Base-by-base conservation (phyloP, 1,139 yeast species). In the Candida tropicalis region DNA sequence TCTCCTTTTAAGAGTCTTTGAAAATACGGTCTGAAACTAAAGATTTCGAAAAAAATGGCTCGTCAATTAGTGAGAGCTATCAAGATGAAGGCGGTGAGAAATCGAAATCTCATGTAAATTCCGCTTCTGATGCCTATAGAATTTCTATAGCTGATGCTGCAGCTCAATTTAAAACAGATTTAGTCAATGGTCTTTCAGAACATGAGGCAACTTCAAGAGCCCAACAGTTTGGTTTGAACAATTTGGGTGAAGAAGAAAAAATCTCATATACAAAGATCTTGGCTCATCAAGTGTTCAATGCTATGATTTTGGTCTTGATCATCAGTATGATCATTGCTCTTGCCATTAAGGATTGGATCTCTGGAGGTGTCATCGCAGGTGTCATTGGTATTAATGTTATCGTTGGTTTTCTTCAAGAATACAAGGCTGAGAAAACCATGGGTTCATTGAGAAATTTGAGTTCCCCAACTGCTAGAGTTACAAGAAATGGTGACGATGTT, bases 391-490 rank as follows among this genome's bases (percentile, higher is more conserved):
- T 87, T 50, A 87, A 87, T 59, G 82, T 86, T 38, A 65, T 67
- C 22, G 86, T 87, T 40, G 95, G 95, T 2, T 79, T 84, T 43
- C 62, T 79, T 50, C 95, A 87, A 61, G 90, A 84, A 59, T 68
- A 72, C 52, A 80, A 81, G 48, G 95, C 95, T 3, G 93, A 87
- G 54, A 80, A 84, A 60, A 87, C 95, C 0, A 86, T 87, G 90
- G 88, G 85, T 26, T 82, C 91, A 1, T 74, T 87, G 42, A 74
- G 81, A 48, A 75, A 82, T 3, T 73, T 87, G 46, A 78, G 87
- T 41, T 81, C 91, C 1, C 91, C 95, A 10, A 77, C 85, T 5
- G 93, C 95, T 0, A 70, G 79, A 41, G 89, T 82, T 10, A 70
- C 81, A 42, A 75, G 95, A 62, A 70, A 80, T 53, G 90, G 89